Conservation (phyloP, 1,284 basidiomycete species). For the Sporisorium iseilematis-ciliati region DNA sequence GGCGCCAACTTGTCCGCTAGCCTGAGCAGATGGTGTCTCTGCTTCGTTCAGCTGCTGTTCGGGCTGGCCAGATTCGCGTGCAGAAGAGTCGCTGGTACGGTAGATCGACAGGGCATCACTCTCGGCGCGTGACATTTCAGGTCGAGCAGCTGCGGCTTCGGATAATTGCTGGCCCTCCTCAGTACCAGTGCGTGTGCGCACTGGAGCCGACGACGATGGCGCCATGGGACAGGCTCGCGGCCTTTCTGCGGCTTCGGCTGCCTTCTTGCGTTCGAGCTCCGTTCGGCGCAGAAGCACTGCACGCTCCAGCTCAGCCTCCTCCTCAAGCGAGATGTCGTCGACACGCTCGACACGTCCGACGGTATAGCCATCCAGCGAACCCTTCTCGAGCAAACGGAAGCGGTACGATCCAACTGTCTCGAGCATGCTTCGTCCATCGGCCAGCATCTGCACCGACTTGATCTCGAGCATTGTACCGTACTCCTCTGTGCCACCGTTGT, state of each 20-base stretch:
- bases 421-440: constrained; percentile 89
- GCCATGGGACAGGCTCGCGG: constrained; percentile 19
- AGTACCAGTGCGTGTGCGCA: constrained; percentile 2
- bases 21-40: neutral
- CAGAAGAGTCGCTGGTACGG: constrained; percentile 8
- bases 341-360: constrained; percentile 81
- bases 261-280: constrained; percentile 41
- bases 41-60: neutral
- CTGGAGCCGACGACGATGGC: constrained; percentile 21
- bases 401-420: constrained; percentile 86
- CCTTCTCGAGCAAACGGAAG: constrained; percentile 84
- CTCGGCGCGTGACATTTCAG: constrained; percentile 26
- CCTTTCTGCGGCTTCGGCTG: constrained; percentile 18
- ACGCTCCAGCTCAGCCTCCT: constrained; percentile 52
- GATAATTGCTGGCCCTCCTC: neutral
- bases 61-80: neutral
- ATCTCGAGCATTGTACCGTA: constrained; percentile 96
- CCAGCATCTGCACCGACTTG: constrained; percentile 83
- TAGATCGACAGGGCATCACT: constrained; percentile 40
- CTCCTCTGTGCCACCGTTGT: constrained; percentile 73
- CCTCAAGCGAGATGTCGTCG: constrained; percentile 55
- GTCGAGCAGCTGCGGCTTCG: constrained; percentile 10
- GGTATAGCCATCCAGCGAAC: constrained; percentile 83
- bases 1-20: constrained; percentile 4
- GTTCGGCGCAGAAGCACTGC: constrained; percentile 32